Base-by-base conservation (phyloP, 192 early-diverging fungal species). In the Coemansia sp. region DNA sequence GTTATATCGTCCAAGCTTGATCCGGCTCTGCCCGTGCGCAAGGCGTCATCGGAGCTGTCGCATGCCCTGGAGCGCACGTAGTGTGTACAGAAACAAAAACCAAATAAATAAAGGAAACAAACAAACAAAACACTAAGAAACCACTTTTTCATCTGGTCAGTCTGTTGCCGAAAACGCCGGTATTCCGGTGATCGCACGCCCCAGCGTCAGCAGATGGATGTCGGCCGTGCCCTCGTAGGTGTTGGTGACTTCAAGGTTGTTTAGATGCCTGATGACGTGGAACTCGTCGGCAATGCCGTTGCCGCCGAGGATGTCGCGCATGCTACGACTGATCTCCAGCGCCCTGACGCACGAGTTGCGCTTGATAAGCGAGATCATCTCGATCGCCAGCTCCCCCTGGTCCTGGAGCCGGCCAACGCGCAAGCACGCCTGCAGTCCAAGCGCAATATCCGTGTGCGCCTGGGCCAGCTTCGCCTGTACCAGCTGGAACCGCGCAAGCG, bases 161-260 rank as follows among this genome's bases (percentile, higher is more conserved):
- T 72, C 69, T 8, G 73, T 76, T 6, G 80, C 75, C 7, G 80
- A 41, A 69, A 94, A 94, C 21, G 92, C 85, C 32, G 88, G 77
- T 63, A 98, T 86, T 16, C 95, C 95, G n/a, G 97, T 99, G 62
- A 99, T 94, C 11, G 90, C 97, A 47, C 93, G 83, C 21, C 95
- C 97, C 22, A 99, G 73, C 62, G 97, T 97, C 65, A 99, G 79
- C 15, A 95, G 88, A 70, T 99, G 97, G 37, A 99, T 88, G 77
- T 98, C 95, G 62, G 97, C 91, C 0, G 95, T 99, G 39, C 95
- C 97, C 78, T 99, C 97, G 72, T 99, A 99, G 1, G 97, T 99
- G 80, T 95, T 96, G 45, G 93, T 92, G 39, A 93, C 91, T 64
- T 95, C 94, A 19, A 98, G 85, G 79, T 98, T 98, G 76, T 88